Evolutionary conservation across 2,329 filamentous ascomycete species (phyloP), one percentile per base, ranked within the genome.

Genomic region (Bipolaris oryzae): DNA sequence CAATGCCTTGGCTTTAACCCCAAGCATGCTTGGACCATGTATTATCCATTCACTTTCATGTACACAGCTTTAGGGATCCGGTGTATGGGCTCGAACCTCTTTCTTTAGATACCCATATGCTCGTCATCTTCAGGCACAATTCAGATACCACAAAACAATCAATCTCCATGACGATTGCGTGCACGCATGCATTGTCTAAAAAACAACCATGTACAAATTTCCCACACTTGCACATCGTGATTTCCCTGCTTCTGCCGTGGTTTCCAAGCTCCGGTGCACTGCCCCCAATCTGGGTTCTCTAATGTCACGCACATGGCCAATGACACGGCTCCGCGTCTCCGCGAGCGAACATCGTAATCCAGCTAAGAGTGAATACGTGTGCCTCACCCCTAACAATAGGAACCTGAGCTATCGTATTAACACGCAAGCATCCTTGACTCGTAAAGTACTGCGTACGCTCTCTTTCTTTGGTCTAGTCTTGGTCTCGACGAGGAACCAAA

Each of bases 11-110:
- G 43, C 46, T 42, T 35, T 33, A 45, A 38, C 20, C 11, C 15
- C 34, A 45, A 46, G 35, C 18, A 53, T 25, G 9, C 43, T 49
- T 44, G 49, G n/a, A 35, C 23, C 51, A 61, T 38, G 28, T 37
- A 51, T 46, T 13, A 37, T 35, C 58, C 49, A 42, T 58, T 54
- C 55, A 53, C 60, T 67, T 67, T 60, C 21, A 53, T 72, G 68
- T 74, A 69, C 56, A 72, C 57, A 53, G 66, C 57, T 61, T 64
- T 64, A 60, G 62, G 66, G 55, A 56, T 52, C 18, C 33, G 57
- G 56, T 58, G 49, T 58, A 56, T 56, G 58, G 56, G 53, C 52
- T 15, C 50, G 43, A 18, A 45, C 46, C 42, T 28, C 25, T 18
- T 25, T 60, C 58, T 37, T 46, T 28, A 59, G 61, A 66, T 63